Conservation (phyloP, 164 flowering plant species). For the Sedum album region DNA sequence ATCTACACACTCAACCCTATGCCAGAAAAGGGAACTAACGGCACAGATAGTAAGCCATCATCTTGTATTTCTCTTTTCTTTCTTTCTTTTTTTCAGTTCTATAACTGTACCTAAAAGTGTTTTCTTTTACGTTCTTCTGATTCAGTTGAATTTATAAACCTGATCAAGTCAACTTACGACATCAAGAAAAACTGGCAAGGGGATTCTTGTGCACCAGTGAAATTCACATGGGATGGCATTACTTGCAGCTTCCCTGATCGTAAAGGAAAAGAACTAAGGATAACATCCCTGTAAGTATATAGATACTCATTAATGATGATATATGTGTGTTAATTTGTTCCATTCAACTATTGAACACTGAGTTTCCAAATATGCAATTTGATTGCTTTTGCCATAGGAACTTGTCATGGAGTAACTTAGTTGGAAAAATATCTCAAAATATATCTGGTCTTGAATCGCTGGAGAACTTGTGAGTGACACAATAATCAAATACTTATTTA, state of each 20-base stretch:
- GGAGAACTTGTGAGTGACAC: slow-evolving; percentile 22
- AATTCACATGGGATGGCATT: slow-evolving; percentile 35
- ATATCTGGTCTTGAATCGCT: slow-evolving; percentile 25
- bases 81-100: background rate
- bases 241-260: slow-evolving; percentile 19
- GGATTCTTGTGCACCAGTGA: no score
- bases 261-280: slow-evolving; percentile 13
- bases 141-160: no score
- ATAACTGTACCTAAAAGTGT: background rate
- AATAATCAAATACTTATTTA: no score
- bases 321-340: background rate
- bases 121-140: background rate
- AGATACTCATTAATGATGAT: background rate
- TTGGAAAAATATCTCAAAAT: no score
- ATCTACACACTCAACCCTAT: slow-evolving; percentile 13
- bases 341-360: no score
- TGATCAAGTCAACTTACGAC: no score
- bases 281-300: slow-evolving; percentile 26
- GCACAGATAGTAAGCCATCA: slow-evolving; percentile 2
- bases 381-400: slow-evolving; percentile 15
- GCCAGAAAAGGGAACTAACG: slow-evolving; percentile 14
- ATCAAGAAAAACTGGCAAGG: no score
- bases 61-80: background rate
- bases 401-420: slow-evolving; percentile 23
- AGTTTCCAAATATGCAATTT: background rate